These are phyloP conservation scores for Dysphania ambrosioides DNA, from an alignment of 148 eudicot genomes.

Conservation along the genomic window DNA sequence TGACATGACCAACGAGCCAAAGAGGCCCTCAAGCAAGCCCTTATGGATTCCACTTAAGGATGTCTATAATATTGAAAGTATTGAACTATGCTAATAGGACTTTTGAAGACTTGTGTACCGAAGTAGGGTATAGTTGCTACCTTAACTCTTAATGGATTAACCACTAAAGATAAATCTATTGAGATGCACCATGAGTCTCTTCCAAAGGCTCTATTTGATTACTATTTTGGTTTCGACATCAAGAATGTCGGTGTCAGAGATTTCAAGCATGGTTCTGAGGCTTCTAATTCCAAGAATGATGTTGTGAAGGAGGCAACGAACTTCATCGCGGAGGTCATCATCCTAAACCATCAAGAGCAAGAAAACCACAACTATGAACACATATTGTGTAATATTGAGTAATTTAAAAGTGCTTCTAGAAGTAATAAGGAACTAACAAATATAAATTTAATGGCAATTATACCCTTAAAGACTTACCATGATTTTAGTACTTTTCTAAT, in stretches of 20 bases:
- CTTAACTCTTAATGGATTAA: slow-evolving; percentile 39
- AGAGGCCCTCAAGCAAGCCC: slow-evolving; percentile 46
- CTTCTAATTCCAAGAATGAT: slow-evolving; percentile 42
- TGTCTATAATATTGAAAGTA: slow-evolving; percentile 42
- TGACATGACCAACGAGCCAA: slow-evolving; percentile 37
- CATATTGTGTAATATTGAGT: too few species aligned
- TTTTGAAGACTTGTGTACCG: slow-evolving; percentile 32
- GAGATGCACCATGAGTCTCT: slow-evolving; percentile 48
- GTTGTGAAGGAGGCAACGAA: slow-evolving; percentile 39
- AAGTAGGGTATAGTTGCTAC: slow-evolving; percentile 39
- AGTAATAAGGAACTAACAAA: too few species aligned
- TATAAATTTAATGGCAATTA: too few species aligned
- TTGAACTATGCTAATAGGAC: slow-evolving; percentile 39
- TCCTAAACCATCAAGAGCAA: slow-evolving; percentile 55
- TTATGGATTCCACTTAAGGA: slow-evolving; percentile 43
- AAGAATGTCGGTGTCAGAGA: slow-evolving; percentile 40
- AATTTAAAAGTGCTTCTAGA: too few species aligned
- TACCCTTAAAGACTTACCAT: too few species aligned
- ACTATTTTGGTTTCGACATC: slow-evolving; percentile 37
- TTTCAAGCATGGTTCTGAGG: slow-evolving; percentile 43
- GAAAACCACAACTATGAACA: too few species aligned
- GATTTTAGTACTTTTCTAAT: too few species aligned
- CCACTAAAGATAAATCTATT: slow-evolving; percentile 41
- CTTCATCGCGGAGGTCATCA: slow-evolving; percentile 42
- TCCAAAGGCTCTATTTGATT: slow-evolving; percentile 33